Conservation (phyloP, 768 basidiomycete species). For the Asterophora lycoperdoides region DNA sequence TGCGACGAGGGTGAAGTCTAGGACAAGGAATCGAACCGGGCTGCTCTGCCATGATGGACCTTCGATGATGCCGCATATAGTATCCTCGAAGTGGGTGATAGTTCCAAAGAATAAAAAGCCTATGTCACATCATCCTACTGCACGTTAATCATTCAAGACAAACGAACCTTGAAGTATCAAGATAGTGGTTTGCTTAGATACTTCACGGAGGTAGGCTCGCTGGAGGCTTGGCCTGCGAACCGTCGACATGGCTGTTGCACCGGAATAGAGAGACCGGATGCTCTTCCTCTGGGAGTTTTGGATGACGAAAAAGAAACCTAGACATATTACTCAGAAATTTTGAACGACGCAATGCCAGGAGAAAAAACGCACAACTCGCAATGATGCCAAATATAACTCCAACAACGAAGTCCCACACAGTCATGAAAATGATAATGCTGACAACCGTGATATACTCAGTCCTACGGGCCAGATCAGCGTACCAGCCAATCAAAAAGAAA, state of each 20-base stretch:
- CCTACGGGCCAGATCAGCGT: slow-evolving; percentile 28
- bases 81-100: slow-evolving; percentile 83
- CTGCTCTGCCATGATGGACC: slow-evolving; percentile 64
- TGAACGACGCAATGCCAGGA: not conserved
- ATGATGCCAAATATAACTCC: slow-evolving; percentile 92
- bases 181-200: slow-evolving; percentile 87
- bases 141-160: not conserved
- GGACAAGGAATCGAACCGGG: slow-evolving; percentile 85
- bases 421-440: slow-evolving; percentile 91
- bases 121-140: slow-evolving; percentile 16
- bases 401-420: slow-evolving; percentile 89
- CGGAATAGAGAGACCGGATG: slow-evolving; percentile 80
- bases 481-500: slow-evolving; percentile 9
- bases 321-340: not conserved
- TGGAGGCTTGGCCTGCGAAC: slow-evolving; percentile 88
- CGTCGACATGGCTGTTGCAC: slow-evolving; percentile 82
- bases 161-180: slow-evolving; percentile 74
- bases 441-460: slow-evolving; percentile 79
- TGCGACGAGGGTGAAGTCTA: slow-evolving; percentile 81
- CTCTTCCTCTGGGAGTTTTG: slow-evolving; percentile 85
- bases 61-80: slow-evolving; percentile 73
- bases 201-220: slow-evolving; percentile 85
- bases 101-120: slow-evolving; percentile 94
- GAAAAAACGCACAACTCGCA: slow-evolving; percentile 67
- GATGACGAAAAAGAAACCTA: slow-evolving; percentile 94